A percentile compares a stretch with the other conserved stretches of the same genome.
phyloP scores from a whole-genome alignment of 225 moss, liverwort and hornwort genomes.

The Sphagnum contortum region DNA sequence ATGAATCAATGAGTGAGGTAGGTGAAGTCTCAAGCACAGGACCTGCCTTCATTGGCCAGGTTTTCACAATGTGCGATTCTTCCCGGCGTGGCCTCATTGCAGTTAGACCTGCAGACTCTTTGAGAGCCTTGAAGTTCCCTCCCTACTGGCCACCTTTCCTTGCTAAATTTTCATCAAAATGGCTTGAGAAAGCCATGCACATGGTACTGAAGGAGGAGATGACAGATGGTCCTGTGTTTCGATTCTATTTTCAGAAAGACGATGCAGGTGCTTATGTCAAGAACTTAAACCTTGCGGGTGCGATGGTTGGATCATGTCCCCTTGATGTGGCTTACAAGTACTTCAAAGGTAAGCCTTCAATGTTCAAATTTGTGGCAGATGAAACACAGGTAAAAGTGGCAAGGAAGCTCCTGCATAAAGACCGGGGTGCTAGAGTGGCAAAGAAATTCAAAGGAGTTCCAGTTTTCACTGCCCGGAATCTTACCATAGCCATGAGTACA shows the following conservation, averaged over 20 bases:
- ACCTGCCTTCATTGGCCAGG: conserved; percentile 93
- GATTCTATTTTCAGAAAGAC: conserved; percentile 87
- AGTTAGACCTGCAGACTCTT: conserved; percentile 64
- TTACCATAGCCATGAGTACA: conserved; percentile 95
- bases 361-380: conserved; percentile 91
- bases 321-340: conserved; percentile 94
- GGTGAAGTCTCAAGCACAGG: conserved; percentile 62
- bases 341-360: conserved; percentile 74
- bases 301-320: conserved; percentile 82
- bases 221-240: conserved; percentile 69
- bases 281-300: conserved; percentile 75
- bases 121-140: conserved; percentile 62
- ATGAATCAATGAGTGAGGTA: conserved; percentile 17
- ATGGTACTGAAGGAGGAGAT: conserved; percentile 60
- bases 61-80: conserved; percentile 96
- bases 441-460: conserved; percentile 87
- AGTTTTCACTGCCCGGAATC: conserved; percentile 87
- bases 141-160: conserved; percentile 54
- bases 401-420: conserved; percentile 54
- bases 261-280: conserved; percentile 81
- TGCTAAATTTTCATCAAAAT: conserved; percentile 26
- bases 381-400: conserved; percentile 78
- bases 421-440: conserved; percentile 68
- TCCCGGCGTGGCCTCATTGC: conserved; percentile 83
- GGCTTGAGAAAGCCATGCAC: conserved; percentile 50